Conservation (phyloP, 2,329 filamentous ascomycete species). For the Arthrobotrys conoides region DNA sequence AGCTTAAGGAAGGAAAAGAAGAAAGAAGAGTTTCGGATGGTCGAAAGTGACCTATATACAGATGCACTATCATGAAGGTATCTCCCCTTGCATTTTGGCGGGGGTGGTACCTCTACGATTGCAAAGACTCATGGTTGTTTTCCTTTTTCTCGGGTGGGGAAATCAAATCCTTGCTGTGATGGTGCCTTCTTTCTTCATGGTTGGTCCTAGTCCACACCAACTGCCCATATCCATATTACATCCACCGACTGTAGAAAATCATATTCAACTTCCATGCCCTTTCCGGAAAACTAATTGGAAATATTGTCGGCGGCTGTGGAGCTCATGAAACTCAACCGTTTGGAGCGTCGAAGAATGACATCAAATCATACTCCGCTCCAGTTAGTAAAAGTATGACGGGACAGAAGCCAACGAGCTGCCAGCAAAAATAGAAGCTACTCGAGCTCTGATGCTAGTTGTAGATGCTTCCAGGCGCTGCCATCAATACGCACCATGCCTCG, state of each 20-base stretch:
- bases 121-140: slow-evolving; percentile 53
- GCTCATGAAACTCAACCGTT: slow-evolving; percentile 21
- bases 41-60: slow-evolving; percentile 55
- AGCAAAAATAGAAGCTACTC: slow-evolving; percentile 47
- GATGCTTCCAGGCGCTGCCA: slow-evolving; percentile 41
- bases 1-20: slow-evolving; percentile 60
- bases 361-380: slow-evolving; percentile 42
- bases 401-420: slow-evolving; percentile 21
- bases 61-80: not conserved
- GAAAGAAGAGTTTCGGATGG: slow-evolving; percentile 48
- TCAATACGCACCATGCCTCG: slow-evolving; percentile 37
- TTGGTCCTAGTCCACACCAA: slow-evolving; percentile 36
- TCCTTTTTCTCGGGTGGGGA: slow-evolving; percentile 51
- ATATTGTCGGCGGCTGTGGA: slow-evolving; percentile 32
- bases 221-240: slow-evolving; percentile 20
- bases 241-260: no score
- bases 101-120: slow-evolving; percentile 26
- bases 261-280: slow-evolving; percentile 39
- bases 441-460: slow-evolving; percentile 37
- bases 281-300: slow-evolving; percentile 47
- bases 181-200: slow-evolving; percentile 25
- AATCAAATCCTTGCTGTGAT: slow-evolving; percentile 41
- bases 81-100: slow-evolving; percentile 34
- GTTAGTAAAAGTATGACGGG: slow-evolving; percentile 9
- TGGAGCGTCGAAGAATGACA: slow-evolving; percentile 16